Percentiles rank a stretch among this genome's conserved stretches.
Conservation (phyloP, 768 basidiomycete species). For the Fistulinella prunicolor region DNA sequence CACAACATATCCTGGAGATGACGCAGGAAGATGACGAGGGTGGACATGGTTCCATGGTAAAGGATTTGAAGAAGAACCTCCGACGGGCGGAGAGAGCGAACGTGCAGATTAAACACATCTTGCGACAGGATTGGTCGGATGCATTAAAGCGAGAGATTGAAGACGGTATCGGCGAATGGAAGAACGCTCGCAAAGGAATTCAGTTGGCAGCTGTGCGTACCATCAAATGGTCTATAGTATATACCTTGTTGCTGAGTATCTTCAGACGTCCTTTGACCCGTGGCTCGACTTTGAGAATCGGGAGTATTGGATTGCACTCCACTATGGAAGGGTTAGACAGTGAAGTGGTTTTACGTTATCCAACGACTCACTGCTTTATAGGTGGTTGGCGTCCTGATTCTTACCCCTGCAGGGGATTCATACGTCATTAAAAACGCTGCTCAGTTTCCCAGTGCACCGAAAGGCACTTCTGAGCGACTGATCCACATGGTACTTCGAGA, state of each 20-base stretch:
- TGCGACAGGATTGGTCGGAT: constrained; percentile 37
- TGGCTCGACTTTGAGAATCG: constrained; percentile 56
- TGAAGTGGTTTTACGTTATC: too few relatives aligned
- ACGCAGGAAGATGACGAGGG: constrained; percentile 37
- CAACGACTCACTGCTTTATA: constrained; percentile 9
- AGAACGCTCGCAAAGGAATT: constrained; percentile 47
- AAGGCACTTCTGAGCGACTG: constrained; percentile 52
- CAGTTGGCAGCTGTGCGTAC: constrained; percentile 50
- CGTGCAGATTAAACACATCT: constrained; percentile 47
- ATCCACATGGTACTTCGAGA: constrained; percentile 47
- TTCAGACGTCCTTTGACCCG: constrained; percentile 45
- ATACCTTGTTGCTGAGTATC: background rate
- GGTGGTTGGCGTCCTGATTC: constrained; percentile 48
- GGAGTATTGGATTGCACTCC: constrained; percentile 53
- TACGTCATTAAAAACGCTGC: constrained; percentile 58
- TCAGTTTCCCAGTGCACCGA: constrained; percentile 51
- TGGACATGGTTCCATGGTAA: constrained; percentile 41
- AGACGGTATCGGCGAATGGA: constrained; percentile 56
- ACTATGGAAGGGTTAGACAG: constrained; percentile 18
- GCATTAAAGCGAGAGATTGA: constrained; percentile 48
- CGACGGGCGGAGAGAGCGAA: constrained; percentile 53
- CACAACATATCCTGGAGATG: constrained; percentile 43
- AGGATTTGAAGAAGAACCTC: constrained; percentile 61
- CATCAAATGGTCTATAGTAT: background rate
- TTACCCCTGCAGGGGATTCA: constrained; percentile 44